A percentile compares a stretch with the other conserved stretches of the same genome.
These are phyloP conservation scores for Persicaria maculosa DNA, from an alignment of 148 eudicot species.

Conservation along the genomic window DNA sequence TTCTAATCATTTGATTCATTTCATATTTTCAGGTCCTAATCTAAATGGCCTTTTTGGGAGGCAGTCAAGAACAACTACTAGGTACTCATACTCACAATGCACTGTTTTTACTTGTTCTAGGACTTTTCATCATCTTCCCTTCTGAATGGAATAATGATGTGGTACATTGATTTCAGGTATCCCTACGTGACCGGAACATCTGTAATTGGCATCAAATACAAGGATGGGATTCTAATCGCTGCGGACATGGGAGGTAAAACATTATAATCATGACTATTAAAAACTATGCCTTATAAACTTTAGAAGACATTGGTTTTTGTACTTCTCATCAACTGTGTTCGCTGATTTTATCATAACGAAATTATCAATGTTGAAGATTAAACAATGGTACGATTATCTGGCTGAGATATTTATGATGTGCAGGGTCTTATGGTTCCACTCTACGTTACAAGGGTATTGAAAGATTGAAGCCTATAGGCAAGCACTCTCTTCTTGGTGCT, in stretches of 20 bases:
- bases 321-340: background rate
- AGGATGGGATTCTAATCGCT: conserved; percentile 93
- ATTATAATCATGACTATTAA: background rate
- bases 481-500: too few species aligned
- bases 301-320: background rate
- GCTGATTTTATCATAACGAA: background rate
- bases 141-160: background rate
- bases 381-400: background rate
- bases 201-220: conserved; percentile 85
- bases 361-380: background rate
- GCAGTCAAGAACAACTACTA: conserved; percentile 70
- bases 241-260: conserved; percentile 95
- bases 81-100: conserved; percentile 55
- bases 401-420: background rate
- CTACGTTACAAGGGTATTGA: too few species aligned
- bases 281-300: background rate
- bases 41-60: conserved; percentile 76
- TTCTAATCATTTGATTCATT: too few species aligned
- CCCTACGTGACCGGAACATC: conserved; percentile 95
- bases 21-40: conserved; percentile 60
- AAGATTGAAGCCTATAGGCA: too few species aligned
- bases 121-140: background rate
- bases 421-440: too few species aligned
- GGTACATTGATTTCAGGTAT: conserved; percentile 30
- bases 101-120: too few species aligned